Evolutionary conservation across 106 monocot species (phyloP).

Genomic region (Vanilla planifolia): DNA sequence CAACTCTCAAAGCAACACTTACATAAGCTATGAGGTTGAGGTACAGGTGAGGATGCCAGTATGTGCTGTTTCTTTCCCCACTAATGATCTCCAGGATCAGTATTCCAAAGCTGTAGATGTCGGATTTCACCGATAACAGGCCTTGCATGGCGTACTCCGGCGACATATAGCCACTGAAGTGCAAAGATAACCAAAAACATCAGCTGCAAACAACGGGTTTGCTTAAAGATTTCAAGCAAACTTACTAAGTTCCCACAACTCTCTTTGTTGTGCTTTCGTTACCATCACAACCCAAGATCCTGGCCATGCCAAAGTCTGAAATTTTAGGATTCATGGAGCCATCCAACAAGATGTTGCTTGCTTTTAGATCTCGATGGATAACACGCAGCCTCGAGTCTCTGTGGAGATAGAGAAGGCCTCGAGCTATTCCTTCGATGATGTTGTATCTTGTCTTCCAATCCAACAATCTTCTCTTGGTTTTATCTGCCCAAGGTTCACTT

Average conservation of each 20-base stretch:
- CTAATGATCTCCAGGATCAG: constrained; percentile 5
- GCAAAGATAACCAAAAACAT: too few species aligned
- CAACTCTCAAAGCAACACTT: too few species aligned
- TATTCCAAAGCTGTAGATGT: constrained; percentile 10
- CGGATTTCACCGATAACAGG: constrained; percentile 3
- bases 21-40: constrained; percentile 9
- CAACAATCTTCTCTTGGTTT: not conserved
- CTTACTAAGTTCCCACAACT: constrained; percentile 12
- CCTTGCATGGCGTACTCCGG: constrained; percentile 10
- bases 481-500: constrained; percentile 3
- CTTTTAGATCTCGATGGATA: constrained; percentile 11
- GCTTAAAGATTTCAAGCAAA: not conserved
- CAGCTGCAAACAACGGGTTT: too few species aligned
- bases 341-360: constrained; percentile 8
- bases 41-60: not conserved
- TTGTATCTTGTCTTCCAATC: constrained; percentile 3
- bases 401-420: constrained; percentile 16
- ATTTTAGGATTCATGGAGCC: constrained; percentile 9
- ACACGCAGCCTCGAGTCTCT: constrained; percentile 5
- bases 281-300: constrained; percentile 4
- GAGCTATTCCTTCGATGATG: constrained; percentile 9
- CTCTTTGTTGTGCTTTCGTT: not conserved
- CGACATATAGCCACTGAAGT: constrained; percentile 11
- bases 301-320: constrained; percentile 15
- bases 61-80: constrained; percentile 7